Percentiles rank a stretch among this genome's conserved stretches.
Conservation (phyloP, 2,329 filamentous ascomycete species). For the Colletotrichum spinosum region DNA sequence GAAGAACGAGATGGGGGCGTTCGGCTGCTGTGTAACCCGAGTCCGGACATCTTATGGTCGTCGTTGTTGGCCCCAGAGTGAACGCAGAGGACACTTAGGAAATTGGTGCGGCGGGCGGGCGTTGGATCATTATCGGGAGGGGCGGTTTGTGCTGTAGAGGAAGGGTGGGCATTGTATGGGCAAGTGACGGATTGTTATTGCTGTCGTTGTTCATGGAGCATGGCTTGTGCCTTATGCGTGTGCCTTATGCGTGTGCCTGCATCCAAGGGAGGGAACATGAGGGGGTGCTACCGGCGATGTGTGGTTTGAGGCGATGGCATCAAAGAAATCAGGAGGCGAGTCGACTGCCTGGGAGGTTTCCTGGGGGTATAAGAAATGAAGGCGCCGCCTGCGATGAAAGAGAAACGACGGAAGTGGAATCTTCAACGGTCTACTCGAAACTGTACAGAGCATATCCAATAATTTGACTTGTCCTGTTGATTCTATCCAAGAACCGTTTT, state of each 20-base stretch:
- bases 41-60: background rate
- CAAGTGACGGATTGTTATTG: background rate
- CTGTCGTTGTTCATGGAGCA: constrained; percentile 5
- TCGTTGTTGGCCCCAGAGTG: background rate
- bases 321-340: constrained; percentile 3
- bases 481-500: background rate
- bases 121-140: background rate
- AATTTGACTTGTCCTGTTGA: background rate
- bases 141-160: constrained; percentile 3
- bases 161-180: background rate
- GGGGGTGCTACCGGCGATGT: background rate
- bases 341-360: background rate
- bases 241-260: constrained; percentile 15
- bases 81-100: background rate
- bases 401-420: background rate
- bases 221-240: constrained; percentile 2
- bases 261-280: background rate
- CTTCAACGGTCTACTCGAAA: too few species aligned
- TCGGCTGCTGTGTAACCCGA: constrained; percentile 6
- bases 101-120: background rate
- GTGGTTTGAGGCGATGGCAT: background rate
- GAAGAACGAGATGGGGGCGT: constrained; percentile 12
- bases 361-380: constrained; percentile 6
- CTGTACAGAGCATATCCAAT: too few species aligned
- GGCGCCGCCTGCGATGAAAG: background rate